Conservation (phyloP, 83 land plant genomes). For the Thuja plicata region DNA sequence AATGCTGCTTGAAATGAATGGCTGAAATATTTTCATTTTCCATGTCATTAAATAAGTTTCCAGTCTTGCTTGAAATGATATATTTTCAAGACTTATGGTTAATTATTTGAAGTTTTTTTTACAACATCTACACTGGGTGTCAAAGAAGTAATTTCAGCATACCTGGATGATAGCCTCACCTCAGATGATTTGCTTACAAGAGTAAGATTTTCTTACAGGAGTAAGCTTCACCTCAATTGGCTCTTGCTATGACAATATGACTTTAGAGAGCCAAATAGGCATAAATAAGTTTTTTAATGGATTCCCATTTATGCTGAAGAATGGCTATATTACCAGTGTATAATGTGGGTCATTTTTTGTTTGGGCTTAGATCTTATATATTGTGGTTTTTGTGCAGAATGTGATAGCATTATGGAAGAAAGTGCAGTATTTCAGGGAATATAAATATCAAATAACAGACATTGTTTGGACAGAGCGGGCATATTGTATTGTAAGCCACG, state of each 20-base stretch:
- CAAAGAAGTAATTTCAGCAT: slow-evolving; percentile 36
- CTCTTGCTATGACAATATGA: slow-evolving; percentile 33
- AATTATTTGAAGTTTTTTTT: neutral
- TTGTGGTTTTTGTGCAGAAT: neutral
- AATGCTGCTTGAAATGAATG: no score
- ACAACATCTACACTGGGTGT: slow-evolving; percentile 26
- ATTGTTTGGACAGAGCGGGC: neutral
- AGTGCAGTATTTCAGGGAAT: neutral
- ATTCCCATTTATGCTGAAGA: neutral
- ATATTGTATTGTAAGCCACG: neutral
- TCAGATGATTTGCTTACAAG: slow-evolving; percentile 30
- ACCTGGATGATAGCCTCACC: slow-evolving; percentile 20
- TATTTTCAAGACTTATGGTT: no score
- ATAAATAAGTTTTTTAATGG: neutral
- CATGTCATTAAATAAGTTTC: neutral
- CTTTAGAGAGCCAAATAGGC: slow-evolving; percentile 16
- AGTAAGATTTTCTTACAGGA: no score
- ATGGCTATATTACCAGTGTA: no score
- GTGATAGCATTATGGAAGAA: neutral
- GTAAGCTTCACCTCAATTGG: slow-evolving; percentile 52
- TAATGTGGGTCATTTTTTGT: no score
- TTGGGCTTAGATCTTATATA: no score
- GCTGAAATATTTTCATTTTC: no score
- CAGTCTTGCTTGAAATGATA: neutral
- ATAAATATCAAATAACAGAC: neutral